A percentile compares a stretch with the other conserved stretches of the same genome.
Conservation (phyloP, 148 eudicot species). For the Vaccinium vitisidaea region DNA sequence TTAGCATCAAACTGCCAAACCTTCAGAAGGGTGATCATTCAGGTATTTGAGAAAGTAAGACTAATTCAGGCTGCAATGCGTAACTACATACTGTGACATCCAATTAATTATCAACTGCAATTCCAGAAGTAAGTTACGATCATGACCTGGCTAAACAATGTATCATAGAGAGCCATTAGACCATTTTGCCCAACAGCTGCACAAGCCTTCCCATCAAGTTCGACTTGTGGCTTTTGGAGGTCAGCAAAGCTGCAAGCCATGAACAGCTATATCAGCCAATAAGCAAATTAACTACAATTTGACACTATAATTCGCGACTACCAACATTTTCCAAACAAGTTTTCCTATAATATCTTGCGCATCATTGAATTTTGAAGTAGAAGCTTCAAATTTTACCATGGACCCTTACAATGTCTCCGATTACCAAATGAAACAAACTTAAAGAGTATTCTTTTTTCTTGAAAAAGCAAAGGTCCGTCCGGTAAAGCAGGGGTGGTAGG, state of each 20-base stretch:
- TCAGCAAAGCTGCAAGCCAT: conserved; percentile 72
- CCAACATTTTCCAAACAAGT: not conserved
- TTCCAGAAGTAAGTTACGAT: not conserved
- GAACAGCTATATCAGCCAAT: conserved; percentile 14
- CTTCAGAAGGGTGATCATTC: conserved; percentile 14
- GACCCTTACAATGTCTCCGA: not conserved
- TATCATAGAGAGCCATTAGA: conserved; percentile 95
- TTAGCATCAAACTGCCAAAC: not conserved
- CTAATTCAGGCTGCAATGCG: conserved; percentile 6
- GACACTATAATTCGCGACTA: not conserved
- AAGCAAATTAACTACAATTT: not conserved
- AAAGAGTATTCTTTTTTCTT: not conserved
- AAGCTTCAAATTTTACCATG: not conserved
- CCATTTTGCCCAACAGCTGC: conserved; percentile 99
- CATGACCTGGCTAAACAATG: conserved; percentile 85
- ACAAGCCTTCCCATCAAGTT: conserved; percentile 97
- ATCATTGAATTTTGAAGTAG: not conserved
- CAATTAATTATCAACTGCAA: not conserved
- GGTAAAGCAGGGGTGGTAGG: not conserved
- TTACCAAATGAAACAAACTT: not conserved
- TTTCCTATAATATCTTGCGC: not conserved
- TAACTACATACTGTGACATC: not conserved
- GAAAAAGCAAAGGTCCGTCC: not conserved
- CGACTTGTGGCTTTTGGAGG: conserved; percentile 93
- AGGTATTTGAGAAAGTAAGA: not conserved